Evolutionary conservation across 495 filamentous ascomycete genomes (phyloP).

Genomic region (Oidiodendron maius): DNA sequence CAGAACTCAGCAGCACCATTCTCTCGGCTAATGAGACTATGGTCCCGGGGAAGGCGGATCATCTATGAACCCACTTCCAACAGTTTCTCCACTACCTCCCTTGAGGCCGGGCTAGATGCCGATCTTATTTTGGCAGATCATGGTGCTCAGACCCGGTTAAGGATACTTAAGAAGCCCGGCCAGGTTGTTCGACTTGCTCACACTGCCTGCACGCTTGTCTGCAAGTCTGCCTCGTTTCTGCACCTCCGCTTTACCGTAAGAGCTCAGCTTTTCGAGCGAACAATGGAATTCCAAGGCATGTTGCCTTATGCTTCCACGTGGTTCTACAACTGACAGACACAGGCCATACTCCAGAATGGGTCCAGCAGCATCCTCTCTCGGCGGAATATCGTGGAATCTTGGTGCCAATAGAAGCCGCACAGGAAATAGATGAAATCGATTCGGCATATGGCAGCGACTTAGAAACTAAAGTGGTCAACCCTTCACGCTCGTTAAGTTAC

Average conservation of each 20-base stretch:
- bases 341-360: neutral
- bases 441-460: neutral
- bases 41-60: too few relatives aligned
- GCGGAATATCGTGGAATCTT: neutral
- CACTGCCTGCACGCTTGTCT: neutral
- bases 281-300: neutral
- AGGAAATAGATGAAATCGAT: neutral
- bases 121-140: neutral
- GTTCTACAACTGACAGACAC: neutral
- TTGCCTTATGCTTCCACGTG: neutral
- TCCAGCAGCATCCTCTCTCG: neutral
- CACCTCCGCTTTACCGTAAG: neutral
- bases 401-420: neutral
- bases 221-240: neutral
- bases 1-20: too few relatives aligned
- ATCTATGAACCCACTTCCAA: neutral
- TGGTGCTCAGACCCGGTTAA: neutral
- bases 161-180: neutral
- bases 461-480: neutral
- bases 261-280: neutral
- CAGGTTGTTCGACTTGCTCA: neutral
- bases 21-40: too few relatives aligned
- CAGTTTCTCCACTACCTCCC: neutral
- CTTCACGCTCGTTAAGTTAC: neutral
- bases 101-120: neutral